Evolutionary conservation across 768 basidiomycete genomes (phyloP).

Genomic region (Leucogyrophana mollusca): DNA sequence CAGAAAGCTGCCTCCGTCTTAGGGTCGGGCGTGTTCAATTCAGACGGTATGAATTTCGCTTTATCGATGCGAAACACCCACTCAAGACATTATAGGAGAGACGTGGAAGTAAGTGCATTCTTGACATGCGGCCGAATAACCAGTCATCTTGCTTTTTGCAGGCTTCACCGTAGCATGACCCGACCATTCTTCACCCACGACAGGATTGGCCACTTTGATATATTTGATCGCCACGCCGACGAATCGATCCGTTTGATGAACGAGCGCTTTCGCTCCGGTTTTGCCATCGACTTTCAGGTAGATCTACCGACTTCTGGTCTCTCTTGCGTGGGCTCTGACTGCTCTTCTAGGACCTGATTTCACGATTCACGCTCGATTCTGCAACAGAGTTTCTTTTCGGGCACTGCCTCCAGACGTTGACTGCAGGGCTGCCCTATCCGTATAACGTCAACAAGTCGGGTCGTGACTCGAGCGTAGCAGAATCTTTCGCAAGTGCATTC

Average conservation of each 20-base stretch:
- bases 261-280: slow-evolving; percentile 41
- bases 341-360: slow-evolving; percentile 52
- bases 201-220: slow-evolving; percentile 52
- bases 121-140: neutral
- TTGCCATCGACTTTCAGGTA: slow-evolving; percentile 61
- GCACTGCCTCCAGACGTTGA: slow-evolving; percentile 44
- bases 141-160: slow-evolving; percentile 13
- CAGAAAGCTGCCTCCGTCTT: slow-evolving; percentile 33
- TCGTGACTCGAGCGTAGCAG: slow-evolving; percentile 30
- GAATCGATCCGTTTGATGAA: slow-evolving; percentile 45
- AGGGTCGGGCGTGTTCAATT: slow-evolving; percentile 60
- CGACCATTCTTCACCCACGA: slow-evolving; percentile 61
- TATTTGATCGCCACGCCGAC: slow-evolving; percentile 50
- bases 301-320: too few species aligned
- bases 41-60: slow-evolving; percentile 39
- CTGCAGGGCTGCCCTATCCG: slow-evolving; percentile 49
- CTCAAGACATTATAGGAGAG: slow-evolving; percentile 34
- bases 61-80: neutral
- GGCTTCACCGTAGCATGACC: slow-evolving; percentile 59
- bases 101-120: slow-evolving; percentile 51
- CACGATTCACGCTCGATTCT: slow-evolving; percentile 59
- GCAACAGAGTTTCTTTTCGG: slow-evolving; percentile 60
- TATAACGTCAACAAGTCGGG: slow-evolving; percentile 14
- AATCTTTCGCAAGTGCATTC: slow-evolving; percentile 49
- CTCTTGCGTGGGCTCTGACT: too few species aligned